These are phyloP conservation scores for Cynanchum wilfordii DNA, from an alignment of 257 asterid genomes.

Conservation along the genomic window DNA sequence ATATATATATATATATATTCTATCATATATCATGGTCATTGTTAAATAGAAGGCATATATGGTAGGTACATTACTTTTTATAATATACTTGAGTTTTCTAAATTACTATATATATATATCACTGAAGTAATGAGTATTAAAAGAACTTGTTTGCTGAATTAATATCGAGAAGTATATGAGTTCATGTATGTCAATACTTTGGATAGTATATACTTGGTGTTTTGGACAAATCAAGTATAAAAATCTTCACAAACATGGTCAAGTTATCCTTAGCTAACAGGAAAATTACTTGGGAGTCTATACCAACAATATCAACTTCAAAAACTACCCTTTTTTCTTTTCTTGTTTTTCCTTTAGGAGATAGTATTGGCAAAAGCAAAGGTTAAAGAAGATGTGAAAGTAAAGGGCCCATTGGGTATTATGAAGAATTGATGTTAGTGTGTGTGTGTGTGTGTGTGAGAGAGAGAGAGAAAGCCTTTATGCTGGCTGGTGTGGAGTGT, in stretches of 20 bases:
- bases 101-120: too few relatives aligned
- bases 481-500: slow-evolving; percentile 17
- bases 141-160: too few relatives aligned
- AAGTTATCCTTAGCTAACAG: not conserved
- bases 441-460: not conserved
- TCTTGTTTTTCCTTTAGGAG: not conserved
- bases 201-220: not conserved
- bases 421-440: slow-evolving; percentile 5
- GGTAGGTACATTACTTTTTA: not conserved
- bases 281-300: not conserved
- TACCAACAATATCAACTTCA: slow-evolving; percentile 6
- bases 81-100: not conserved
- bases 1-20: too few relatives aligned
- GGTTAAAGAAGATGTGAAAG: slow-evolving; percentile 1
- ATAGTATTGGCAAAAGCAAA: slow-evolving; percentile 8
- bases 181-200: too few relatives aligned
- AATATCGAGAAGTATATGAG: too few relatives aligned
- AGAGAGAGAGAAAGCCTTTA: not conserved
- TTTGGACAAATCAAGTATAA: not conserved
- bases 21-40: too few relatives aligned
- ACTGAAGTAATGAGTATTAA: too few relatives aligned
- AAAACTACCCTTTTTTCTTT: not conserved
- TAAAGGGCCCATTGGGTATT: slow-evolving; percentile 26
- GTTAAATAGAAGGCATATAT: not conserved
- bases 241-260: not conserved